A percentile compares a stretch with the other conserved stretches of the same genome.
phyloP scores from a whole-genome alignment of 768 basidiomycete genomes.

The Pleurotus giganteus region DNA sequence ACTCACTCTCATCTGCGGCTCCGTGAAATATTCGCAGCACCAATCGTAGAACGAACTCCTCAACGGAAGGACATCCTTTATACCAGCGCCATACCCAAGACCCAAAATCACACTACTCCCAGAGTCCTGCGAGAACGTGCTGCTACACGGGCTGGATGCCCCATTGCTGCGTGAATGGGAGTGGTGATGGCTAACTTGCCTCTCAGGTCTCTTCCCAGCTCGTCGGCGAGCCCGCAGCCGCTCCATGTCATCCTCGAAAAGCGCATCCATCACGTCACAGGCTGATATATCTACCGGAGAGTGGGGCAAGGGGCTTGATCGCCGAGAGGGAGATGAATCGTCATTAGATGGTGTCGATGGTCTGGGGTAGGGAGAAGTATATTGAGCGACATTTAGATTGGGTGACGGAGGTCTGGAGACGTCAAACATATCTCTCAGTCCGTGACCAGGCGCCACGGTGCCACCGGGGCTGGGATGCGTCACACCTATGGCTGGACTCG shows the following conservation, averaged over 20 bases:
- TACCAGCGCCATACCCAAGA: slow-evolving; percentile 75
- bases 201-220: slow-evolving; percentile 22
- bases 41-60: slow-evolving; percentile 94
- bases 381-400: slow-evolving; percentile 74
- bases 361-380: slow-evolving; percentile 71
- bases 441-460: slow-evolving; percentile 16
- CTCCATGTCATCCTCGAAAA: slow-evolving; percentile 96
- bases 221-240: slow-evolving; percentile 71
- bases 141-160: slow-evolving; percentile 68
- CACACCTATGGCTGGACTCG: background rate
- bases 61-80: slow-evolving; percentile 83
- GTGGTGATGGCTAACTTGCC: slow-evolving; percentile 41
- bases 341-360: slow-evolving; percentile 40
- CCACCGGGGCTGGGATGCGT: slow-evolving; percentile 9
- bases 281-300: slow-evolving; percentile 57
- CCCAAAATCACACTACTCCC: slow-evolving; percentile 69
- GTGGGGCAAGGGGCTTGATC: slow-evolving; percentile 27
- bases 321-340: slow-evolving; percentile 15
- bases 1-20: slow-evolving; percentile 96
- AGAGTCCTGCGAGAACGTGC: slow-evolving; percentile 77
- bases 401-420: slow-evolving; percentile 75
- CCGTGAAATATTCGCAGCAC: slow-evolving; percentile 96
- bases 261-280: slow-evolving; percentile 79
- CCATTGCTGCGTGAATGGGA: slow-evolving; percentile 35
- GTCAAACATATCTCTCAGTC: slow-evolving; percentile 30